Evolutionary conservation across 495 filamentous ascomycete genomes (phyloP), one percentile per base, ranked within the genome.

Genomic region (Emericellopsis terricola): DNA sequence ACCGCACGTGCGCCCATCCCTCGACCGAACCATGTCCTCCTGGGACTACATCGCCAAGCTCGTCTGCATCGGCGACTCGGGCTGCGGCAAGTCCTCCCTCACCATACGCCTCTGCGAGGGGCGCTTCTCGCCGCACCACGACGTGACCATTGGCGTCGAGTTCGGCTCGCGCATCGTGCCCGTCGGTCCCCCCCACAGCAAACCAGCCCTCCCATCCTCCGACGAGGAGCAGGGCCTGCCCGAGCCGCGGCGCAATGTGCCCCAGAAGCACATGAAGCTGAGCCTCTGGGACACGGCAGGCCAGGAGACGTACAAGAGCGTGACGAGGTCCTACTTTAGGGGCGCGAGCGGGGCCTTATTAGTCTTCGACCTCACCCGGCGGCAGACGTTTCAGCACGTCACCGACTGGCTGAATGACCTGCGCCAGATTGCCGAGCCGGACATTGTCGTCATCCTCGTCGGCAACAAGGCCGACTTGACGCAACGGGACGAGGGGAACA

Each of bases 11-110:
- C n/a, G n/a, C n/a, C n/a, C n/a, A n/a, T n/a, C n/a, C n/a, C n/a
- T n/a, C n/a, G n/a, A n/a, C n/a, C n/a, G n/a, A n/a, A n/a, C n/a
- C 31, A 65, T 63, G 68, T 70, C 67, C 51, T 67, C 66, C 63
- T 94, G 86, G 86, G 83, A 94, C 61, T 94, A 92, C 63, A 94
- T 94, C 50, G 85, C 86, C 54, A 94, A 94, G 60, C 78, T 97
- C 48, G 86, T 94, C 50, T 91, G 83, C 59, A 84, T 97, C 49
- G 89, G 89, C 51, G 89, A 94, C 58, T 83, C 76, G 13, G 89
- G 83, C 42, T 87, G 80, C 46, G 87, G 87, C 40, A 96, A 96
- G 62, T 86, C 78, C 27, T 65, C 60, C 1, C 72, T 94, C 41
- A 93, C 87, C 13, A 83, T 96, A 54, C 82, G 87, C 17, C 78